Conservation (phyloP, 257 asterid species). For the Gentiana macrophylla region DNA sequence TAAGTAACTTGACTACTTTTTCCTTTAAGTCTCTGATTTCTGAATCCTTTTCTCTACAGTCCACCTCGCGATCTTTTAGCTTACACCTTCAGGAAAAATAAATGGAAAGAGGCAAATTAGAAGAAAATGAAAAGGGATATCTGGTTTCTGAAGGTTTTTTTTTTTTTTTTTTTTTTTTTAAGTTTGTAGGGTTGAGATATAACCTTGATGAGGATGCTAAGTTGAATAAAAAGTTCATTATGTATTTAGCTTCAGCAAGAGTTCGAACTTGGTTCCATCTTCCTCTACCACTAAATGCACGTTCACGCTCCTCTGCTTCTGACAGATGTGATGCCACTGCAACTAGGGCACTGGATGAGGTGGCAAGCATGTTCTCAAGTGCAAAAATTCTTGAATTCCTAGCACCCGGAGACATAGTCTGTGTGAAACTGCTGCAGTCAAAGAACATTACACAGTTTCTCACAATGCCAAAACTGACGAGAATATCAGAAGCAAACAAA, state of each 20-base stretch:
- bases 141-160: not conserved
- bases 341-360: constrained; percentile 85
- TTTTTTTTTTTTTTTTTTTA: too few species aligned
- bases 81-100: constrained; percentile 41
- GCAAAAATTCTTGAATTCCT: constrained; percentile 81
- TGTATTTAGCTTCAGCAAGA: constrained; percentile 74
- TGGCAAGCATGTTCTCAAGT: constrained; percentile 91
- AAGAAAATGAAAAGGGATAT: constrained; percentile 6
- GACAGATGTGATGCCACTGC: constrained; percentile 96
- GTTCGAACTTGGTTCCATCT: constrained; percentile 94
- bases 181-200: constrained; percentile 9
- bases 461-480: constrained; percentile 2
- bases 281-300: constrained; percentile 87
- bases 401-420: constrained; percentile 91
- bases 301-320: constrained; percentile 96
- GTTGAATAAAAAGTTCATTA: constrained; percentile 78
- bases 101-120: constrained; percentile 7
- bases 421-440: constrained; percentile 44
- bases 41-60: constrained; percentile 77
- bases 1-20: constrained; percentile 59
- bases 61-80: constrained; percentile 72
- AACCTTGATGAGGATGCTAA: constrained; percentile 81
- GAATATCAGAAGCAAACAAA: not conserved
- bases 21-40: constrained; percentile 85
- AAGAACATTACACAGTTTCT: constrained; percentile 3